phyloP scores from a whole-genome alignment of 345 rosid species.

The Eucalyptus curtisii region DNA sequence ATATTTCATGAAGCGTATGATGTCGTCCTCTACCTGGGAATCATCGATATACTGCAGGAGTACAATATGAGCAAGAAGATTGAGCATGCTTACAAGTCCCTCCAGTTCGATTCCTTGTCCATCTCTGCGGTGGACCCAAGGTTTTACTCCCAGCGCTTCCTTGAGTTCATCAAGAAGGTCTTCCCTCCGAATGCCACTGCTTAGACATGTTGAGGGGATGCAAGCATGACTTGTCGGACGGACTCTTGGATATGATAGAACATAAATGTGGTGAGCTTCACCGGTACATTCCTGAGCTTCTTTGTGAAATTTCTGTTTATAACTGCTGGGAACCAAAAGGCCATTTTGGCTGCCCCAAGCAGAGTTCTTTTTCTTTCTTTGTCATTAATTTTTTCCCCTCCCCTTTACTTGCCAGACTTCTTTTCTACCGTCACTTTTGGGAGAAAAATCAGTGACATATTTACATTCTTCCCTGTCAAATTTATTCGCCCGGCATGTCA shows the following conservation, averaged over 20 bases:
- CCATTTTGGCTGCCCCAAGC: not conserved
- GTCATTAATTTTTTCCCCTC: not conserved
- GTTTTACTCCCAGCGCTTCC: slow-evolving; percentile 74
- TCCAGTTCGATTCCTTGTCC: slow-evolving; percentile 76
- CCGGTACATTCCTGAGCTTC: not conserved
- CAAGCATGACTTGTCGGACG: not conserved
- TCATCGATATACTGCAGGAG: slow-evolving; percentile 88
- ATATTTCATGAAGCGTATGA: slow-evolving; percentile 58
- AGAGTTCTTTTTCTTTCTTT: not conserved
- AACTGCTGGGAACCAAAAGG: not conserved
- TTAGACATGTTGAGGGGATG: not conserved
- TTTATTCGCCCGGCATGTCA: not conserved
- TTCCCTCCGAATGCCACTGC: slow-evolving; percentile 41
- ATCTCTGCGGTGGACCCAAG: slow-evolving; percentile 90
- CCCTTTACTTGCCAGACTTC: not conserved
- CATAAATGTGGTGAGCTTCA: not conserved
- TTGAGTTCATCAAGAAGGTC: slow-evolving; percentile 70
- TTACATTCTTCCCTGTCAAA: not conserved
- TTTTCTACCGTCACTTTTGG: not conserved
- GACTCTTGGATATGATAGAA: not conserved
- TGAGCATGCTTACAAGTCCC: slow-evolving; percentile 87
- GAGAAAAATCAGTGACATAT: not conserved
- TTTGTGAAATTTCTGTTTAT: not conserved
- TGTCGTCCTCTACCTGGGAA: slow-evolving; percentile 85
- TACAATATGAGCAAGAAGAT: slow-evolving; percentile 86